Evolutionary conservation across 768 basidiomycete genomes (phyloP).

Genomic region (Tubosaeta brunneosetosa): DNA sequence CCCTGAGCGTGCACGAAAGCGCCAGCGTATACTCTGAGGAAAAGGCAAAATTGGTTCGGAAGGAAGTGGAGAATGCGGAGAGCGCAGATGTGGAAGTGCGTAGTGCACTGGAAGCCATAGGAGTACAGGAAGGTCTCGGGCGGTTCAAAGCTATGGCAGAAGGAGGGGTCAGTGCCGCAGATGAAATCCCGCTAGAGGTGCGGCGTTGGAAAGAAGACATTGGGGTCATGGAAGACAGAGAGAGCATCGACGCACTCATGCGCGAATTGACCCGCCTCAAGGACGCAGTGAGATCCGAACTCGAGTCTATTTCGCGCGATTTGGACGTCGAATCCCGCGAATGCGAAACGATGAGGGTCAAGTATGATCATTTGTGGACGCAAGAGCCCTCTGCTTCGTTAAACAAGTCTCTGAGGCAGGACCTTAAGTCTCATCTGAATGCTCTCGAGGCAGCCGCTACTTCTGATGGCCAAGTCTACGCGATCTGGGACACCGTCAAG

Average conservation of each 20-base stretch:
- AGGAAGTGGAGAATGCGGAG: slow-evolving; percentile 85
- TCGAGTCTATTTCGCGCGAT: slow-evolving; percentile 59
- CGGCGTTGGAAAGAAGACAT: slow-evolving; percentile 75
- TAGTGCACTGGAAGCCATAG: slow-evolving; percentile 76
- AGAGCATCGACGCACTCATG: slow-evolving; percentile 62
- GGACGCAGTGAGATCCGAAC: slow-evolving; percentile 49
- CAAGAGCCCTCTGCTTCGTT: slow-evolving; percentile 77
- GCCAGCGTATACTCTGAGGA: slow-evolving; percentile 98
- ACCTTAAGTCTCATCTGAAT: slow-evolving; percentile 69
- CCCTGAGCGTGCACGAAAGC: slow-evolving; percentile 91
- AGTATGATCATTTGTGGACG: slow-evolving; percentile 82
- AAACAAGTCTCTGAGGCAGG: slow-evolving; percentile 67
- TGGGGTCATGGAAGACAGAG: slow-evolving; percentile 57
- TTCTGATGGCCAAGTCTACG: slow-evolving; percentile 72
- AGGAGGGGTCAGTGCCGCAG: slow-evolving; percentile 55
- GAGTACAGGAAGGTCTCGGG: slow-evolving; percentile 64
- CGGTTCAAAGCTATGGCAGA: slow-evolving; percentile 71
- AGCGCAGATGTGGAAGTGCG: slow-evolving; percentile 74
- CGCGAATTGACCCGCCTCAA: slow-evolving; percentile 56
- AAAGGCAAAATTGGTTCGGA: slow-evolving; percentile 90
- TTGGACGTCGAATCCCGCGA: slow-evolving; percentile 81
- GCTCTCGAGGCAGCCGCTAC: slow-evolving; percentile 71
- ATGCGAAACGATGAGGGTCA: slow-evolving; percentile 84
- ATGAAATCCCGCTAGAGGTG: slow-evolving; percentile 68
- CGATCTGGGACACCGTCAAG: slow-evolving; percentile 67